Percentiles rank a stretch among this genome's conserved stretches.
These are phyloP conservation scores for Paramecium octaurelia DNA, from an alignment of 73 alveolate genomes.

Conservation along the genomic window DNA sequence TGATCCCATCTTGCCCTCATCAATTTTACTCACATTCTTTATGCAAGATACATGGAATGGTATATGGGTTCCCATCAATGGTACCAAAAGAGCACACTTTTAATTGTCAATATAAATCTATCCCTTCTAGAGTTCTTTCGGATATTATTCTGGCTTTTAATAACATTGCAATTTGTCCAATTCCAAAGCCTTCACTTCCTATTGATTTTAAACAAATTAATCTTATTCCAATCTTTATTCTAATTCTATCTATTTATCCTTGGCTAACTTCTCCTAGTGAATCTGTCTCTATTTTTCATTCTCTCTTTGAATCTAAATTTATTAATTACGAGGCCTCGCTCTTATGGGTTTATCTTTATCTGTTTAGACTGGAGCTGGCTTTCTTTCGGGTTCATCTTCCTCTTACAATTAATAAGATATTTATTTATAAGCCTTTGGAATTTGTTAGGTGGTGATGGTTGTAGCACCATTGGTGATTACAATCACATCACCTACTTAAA, in stretches of 20 bases:
- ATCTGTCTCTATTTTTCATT: conserved; percentile 80
- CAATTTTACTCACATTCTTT: conserved; percentile 84
- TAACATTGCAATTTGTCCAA: conserved; percentile 80
- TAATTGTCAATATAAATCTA: conserved; percentile 75
- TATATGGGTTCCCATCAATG: conserved; percentile 77
- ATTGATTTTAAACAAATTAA: conserved; percentile 69
- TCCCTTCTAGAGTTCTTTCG: conserved; percentile 79
- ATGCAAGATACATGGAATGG: conserved; percentile 91
- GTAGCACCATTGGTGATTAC: conserved; percentile 55
- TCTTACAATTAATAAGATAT: conserved; percentile 75
- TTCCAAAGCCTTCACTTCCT: conserved; percentile 72
- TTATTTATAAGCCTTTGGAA: conserved; percentile 65
- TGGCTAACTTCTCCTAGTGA: conserved; percentile 77
- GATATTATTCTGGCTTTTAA: conserved; percentile 74
- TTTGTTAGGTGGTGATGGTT: conserved; percentile 54
- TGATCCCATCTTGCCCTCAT: conserved; percentile 78
- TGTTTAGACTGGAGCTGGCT: neutral
- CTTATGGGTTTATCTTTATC: conserved; percentile 4
- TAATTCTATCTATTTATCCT: conserved; percentile 79
- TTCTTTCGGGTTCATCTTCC: conserved; percentile 52
- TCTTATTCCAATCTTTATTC: conserved; percentile 72
- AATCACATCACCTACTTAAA: conserved; percentile 53
- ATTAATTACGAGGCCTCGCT: conserved; percentile 66
- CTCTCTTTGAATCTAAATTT: conserved; percentile 71
- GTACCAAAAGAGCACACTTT: conserved; percentile 84